Percentiles rank a stretch among this genome's conserved stretches.
Evolutionary conservation across 805 yeast genomes (phyloP).

Genomic region (Wickerhamomyces bovis): DNA sequence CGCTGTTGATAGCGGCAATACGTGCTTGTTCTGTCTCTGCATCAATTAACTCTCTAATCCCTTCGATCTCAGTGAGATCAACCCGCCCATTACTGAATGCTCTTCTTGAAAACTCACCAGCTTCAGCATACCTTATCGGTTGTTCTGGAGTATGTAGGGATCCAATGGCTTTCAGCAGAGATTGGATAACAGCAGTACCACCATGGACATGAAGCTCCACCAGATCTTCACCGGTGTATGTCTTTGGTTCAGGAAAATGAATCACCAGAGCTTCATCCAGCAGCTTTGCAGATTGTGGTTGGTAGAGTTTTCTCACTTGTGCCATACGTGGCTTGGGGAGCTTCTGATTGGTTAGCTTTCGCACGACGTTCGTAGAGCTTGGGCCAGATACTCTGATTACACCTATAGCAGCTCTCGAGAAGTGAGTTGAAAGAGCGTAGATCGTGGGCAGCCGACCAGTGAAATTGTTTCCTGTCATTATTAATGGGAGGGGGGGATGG

Average conservation of each 20-base stretch:
- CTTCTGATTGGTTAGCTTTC: constrained; percentile 36
- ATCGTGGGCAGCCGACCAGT: constrained; percentile 51
- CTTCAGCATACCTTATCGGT: constrained; percentile 74
- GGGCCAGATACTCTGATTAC: constrained; percentile 82
- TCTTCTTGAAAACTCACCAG: constrained; percentile 86
- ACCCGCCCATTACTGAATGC: constrained; percentile 81
- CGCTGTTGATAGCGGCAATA: constrained; percentile 61
- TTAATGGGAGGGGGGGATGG: too few species aligned
- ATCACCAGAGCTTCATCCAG: constrained; percentile 76
- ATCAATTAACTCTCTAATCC: constrained; percentile 79
- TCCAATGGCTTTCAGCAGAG: constrained; percentile 60
- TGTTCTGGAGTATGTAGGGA: constrained; percentile 39
- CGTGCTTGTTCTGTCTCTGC: constrained; percentile 93
- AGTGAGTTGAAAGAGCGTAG: constrained; percentile 84
- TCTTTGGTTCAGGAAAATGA: constrained; percentile 63
- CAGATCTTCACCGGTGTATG: constrained; percentile 90
- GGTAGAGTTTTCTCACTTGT: constrained; percentile 49
- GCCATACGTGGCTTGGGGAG: constrained; percentile 50
- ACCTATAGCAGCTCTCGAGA: constrained; percentile 79
- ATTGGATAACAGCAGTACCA: constrained; percentile 74
- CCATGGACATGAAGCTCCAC: constrained; percentile 93
- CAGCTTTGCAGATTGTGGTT: constrained; percentile 33
- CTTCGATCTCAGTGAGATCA: constrained; percentile 88
- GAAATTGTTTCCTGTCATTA: not conserved
- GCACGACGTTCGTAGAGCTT: constrained; percentile 34